These are phyloP conservation scores for Penicillium sp. DNA, from an alignment of 2,329 filamentous ascomycete genomes.

Conservation along the genomic window DNA sequence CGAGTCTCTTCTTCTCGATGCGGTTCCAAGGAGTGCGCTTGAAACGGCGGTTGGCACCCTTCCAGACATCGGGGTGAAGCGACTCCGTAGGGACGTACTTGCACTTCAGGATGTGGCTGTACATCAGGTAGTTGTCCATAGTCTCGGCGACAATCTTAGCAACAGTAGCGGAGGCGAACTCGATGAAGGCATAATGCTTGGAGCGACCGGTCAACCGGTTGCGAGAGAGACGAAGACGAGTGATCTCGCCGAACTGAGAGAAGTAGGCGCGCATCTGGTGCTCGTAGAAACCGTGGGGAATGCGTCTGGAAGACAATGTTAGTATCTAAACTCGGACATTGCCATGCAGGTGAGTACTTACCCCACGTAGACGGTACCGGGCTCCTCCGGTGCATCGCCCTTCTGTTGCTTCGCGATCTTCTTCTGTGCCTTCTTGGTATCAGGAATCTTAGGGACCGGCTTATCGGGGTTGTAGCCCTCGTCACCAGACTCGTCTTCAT, in stretches of 20 bases:
- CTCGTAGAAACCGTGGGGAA: constrained; percentile 96
- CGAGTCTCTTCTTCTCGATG: constrained; percentile 73
- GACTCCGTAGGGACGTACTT: constrained; percentile 73
- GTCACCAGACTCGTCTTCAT: constrained; percentile 50
- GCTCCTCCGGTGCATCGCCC: constrained; percentile 43
- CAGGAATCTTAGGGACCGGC: constrained; percentile 43
- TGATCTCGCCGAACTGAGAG: constrained; percentile 83
- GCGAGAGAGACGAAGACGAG: constrained; percentile 75
- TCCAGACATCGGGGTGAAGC: constrained; percentile 78
- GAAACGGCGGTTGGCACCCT: constrained; percentile 85
- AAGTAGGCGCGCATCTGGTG: constrained; percentile 93
- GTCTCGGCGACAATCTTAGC: constrained; percentile 90
- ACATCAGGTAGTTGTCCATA: constrained; percentile 97
- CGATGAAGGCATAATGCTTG: constrained; percentile 93
- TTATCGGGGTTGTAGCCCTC: constrained; percentile 47
- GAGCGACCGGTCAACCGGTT: constrained; percentile 88
- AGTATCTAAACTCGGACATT: constrained; percentile 6
- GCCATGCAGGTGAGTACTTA: constrained; percentile 34
- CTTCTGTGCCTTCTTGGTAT: constrained; percentile 48
- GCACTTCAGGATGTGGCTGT: constrained; percentile 89
- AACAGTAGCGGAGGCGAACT: constrained; percentile 75
- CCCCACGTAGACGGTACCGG: constrained; percentile 85
- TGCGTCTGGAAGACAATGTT: constrained; percentile 52
- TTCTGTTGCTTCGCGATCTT: constrained; percentile 53
- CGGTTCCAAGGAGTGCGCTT: constrained; percentile 85